Evolutionary conservation across 2,329 filamentous ascomycete species (phyloP), one percentile per base, ranked within the genome.

Genomic region (Cryphonectria japonica): DNA sequence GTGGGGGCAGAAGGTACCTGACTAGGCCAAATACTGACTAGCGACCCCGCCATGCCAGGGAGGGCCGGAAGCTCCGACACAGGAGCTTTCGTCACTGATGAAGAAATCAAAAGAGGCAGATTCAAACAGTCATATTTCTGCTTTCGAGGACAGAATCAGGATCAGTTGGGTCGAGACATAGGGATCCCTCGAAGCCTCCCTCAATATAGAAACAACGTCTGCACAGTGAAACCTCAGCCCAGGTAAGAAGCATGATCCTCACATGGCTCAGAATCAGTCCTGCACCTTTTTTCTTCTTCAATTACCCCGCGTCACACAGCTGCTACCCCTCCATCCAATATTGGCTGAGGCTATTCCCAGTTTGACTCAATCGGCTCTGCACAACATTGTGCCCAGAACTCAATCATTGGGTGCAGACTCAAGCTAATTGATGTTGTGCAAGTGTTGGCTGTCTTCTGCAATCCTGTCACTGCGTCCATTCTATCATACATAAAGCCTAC

Each of bases 331-430:
- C 67, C 61, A 59, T 66, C 43, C 22, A 69, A 32, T 70, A 16
- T 39, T 26, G 46, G 26, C 54, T 46, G 68, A 72, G 59, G 68
- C 71, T 61, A 59, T 70, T 68, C 61, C 66, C 54, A 54, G 59
- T 41, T 71, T 71, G 71, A 73, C 66, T 71, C 69, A 69, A 50
- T 29, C 29, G n/a, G 29, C 43, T 22, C 70, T 43, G 41, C 71
- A 43, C 59, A 60, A 26, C 34, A 37, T 46, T 67, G 39, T 52
- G 19, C 37, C 52, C n/a, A 62, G 13, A 52, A 63, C 66, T 59
- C 50, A 61, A 68, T 46, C 37, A 64, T 41, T 66, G 62, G 37
- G 66, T 71, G 26, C 63, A 29, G 41, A 11, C 43, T 37, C 14
- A 52, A 16, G 26, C 32, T 57, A 26, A 41, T 39, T 1, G 5